These are phyloP conservation scores for Vitis rupestris DNA, from an alignment of 164 flowering plant genomes.

Conservation along the genomic window DNA sequence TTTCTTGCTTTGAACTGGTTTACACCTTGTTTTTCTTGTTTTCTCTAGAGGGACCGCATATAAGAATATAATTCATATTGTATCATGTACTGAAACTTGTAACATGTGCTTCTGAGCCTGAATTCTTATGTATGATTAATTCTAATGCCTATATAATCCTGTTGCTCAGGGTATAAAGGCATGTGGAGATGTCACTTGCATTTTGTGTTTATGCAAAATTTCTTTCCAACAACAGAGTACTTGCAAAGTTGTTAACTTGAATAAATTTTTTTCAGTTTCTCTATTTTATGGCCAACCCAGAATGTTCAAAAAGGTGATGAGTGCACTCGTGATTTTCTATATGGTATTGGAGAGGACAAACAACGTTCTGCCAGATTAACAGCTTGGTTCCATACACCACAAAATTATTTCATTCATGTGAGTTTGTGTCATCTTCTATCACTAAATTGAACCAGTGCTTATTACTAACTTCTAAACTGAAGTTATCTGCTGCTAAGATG, in stretches of 20 bases:
- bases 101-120: background rate
- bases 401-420: slow-evolving; percentile 77
- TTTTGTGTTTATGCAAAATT: background rate
- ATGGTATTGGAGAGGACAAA: slow-evolving; percentile 92
- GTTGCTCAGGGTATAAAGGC: background rate
- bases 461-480: slow-evolving; percentile 6
- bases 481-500: background rate
- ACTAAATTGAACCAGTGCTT: background rate
- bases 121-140: background rate
- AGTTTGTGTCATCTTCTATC: slow-evolving; percentile 10
- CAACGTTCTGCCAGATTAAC: slow-evolving; percentile 96
- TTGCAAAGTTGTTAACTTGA: slow-evolving; percentile 5
- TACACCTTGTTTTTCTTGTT: background rate
- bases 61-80: background rate
- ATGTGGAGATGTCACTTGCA: background rate
- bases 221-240: background rate
- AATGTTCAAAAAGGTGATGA: slow-evolving; percentile 73
- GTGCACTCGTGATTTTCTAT: slow-evolving; percentile 92
- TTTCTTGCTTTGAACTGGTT: background rate
- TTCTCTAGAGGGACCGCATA: slow-evolving; percentile 1
- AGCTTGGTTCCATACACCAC: slow-evolving; percentile 94
- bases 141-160: background rate
- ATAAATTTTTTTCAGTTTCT: slow-evolving; percentile 56
- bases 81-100: background rate
- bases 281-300: slow-evolving; percentile 82